phyloP scores from a whole-genome alignment of 768 basidiomycete species.

The Lyophyllum atratum region DNA sequence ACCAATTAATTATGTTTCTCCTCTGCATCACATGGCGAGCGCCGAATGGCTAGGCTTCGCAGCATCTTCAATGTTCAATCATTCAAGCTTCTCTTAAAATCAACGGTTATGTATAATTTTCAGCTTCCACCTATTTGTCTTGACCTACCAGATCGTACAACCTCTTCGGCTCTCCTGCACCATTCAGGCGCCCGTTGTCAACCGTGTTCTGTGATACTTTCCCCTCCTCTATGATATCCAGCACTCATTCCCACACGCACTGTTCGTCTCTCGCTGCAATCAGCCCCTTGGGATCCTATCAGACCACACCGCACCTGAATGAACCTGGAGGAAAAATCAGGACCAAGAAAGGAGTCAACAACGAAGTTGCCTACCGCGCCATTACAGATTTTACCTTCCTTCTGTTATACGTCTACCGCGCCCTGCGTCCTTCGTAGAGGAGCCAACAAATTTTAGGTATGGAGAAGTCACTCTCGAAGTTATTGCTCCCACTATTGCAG shows the following conservation, averaged over 20 bases:
- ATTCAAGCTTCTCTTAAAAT: background rate
- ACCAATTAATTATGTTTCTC: constrained; percentile 4
- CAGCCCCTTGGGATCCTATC: constrained; percentile 31
- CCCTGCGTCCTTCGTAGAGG: background rate
- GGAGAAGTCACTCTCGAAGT: constrained; percentile 38
- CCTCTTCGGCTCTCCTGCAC: background rate
- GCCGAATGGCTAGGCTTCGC: background rate
- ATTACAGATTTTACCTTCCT: constrained; percentile 43
- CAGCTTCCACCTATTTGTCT: background rate
- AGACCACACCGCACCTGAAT: constrained; percentile 26
- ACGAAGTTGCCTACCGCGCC: constrained; percentile 36
- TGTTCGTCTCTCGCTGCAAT: constrained; percentile 26
- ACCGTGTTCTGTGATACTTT: constrained; percentile 23
- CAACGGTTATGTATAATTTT: background rate
- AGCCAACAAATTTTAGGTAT: constrained; percentile 21
- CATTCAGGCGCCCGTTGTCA: constrained; percentile 16
- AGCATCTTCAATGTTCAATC: too few species aligned
- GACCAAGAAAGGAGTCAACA: constrained; percentile 33
- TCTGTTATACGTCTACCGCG: constrained; percentile 23
- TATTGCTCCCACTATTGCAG: constrained; percentile 29
- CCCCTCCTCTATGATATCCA: constrained; percentile 14
- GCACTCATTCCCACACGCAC: constrained; percentile 15
- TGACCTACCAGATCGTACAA: constrained; percentile 1
- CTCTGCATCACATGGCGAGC: constrained; percentile 6
- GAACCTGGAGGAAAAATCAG: constrained; percentile 30